Evolutionary conservation across 2,329 filamentous ascomycete genomes (phyloP), one percentile per base, ranked within the genome.

Genomic region (Colletotrichum phormii): DNA sequence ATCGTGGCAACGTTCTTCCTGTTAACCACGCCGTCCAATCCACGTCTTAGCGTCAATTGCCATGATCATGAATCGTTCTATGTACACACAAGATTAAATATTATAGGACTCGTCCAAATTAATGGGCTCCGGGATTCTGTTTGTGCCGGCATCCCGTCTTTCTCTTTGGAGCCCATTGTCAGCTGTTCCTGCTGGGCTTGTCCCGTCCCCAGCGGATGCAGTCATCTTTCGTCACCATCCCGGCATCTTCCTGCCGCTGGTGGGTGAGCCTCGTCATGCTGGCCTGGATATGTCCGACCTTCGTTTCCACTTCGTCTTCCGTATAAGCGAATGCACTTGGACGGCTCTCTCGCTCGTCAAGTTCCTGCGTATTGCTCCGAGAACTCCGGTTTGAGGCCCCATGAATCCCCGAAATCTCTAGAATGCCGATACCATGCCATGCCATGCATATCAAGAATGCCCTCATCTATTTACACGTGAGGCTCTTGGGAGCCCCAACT

Each of bases 391-490:
- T 79, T 75, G 74, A 78, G 81, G 80, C 81, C 80, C 81, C 78
- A 79, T 77, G 79, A 82, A 81, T 80, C 76, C 77, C 77, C 81
- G 82, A 80, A 79, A 80, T 79, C 81, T 85, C 83, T 86, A 86
- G 81, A 82, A 84, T 84, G 82, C 82, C 81, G 83, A 84, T 85
- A 82, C 83, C 83, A 84, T 86, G 82, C 84, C 82, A 81, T 85
- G 82, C 80, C 80, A 84, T 84, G 80, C 83, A 84, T 84, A 84
- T 84, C 83, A 86, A 86, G 83, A 84, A 84, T 81, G 84, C 83
- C 81, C 81, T 80, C 81, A 76, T 86, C 81, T 86, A 86, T 86
- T 82, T 86, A 86, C 83, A 86, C 74, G 74, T 75, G 79, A 80
- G 81, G 79, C 79, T 62, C 63, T 76, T 74, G 77, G 81, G 64